phyloP scores from a whole-genome alignment of 2,329 filamentous ascomycete genomes.

The Diatrype stigma region DNA sequence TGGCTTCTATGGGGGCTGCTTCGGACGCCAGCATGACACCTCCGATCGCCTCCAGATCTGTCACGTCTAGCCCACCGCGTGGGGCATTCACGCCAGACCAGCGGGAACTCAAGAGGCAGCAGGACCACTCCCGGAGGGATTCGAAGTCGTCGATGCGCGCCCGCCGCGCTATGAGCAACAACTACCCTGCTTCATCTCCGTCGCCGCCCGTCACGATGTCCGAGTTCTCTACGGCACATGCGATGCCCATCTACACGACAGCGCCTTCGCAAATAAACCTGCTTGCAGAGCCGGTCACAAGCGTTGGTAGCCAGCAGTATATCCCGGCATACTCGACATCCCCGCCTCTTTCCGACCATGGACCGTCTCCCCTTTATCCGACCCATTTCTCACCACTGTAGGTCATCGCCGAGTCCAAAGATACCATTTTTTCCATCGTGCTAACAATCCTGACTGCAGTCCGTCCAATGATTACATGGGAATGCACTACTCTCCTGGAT shows the following conservation, averaged over 20 bases:
- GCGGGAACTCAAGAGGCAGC: slow-evolving; percentile 58
- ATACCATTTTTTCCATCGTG: not conserved
- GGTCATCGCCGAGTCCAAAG: slow-evolving; percentile 1
- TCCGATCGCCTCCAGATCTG: slow-evolving; percentile 45
- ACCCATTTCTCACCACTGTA: slow-evolving; percentile 26
- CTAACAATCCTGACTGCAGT: slow-evolving; percentile 21
- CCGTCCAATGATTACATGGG: slow-evolving; percentile 38
- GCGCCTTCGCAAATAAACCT: slow-evolving; percentile 47
- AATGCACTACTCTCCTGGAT: slow-evolving; percentile 39
- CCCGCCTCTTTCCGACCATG: slow-evolving; percentile 41
- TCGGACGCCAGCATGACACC: slow-evolving; percentile 51
- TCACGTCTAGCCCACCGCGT: slow-evolving; percentile 55
- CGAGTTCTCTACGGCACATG: slow-evolving; percentile 38
- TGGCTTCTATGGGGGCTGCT: slow-evolving; percentile 40
- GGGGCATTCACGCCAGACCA: slow-evolving; percentile 53
- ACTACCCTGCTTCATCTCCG: slow-evolving; percentile 26
- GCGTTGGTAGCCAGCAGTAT: slow-evolving; percentile 40
- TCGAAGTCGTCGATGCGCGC: slow-evolving; percentile 50
- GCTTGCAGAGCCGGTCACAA: slow-evolving; percentile 44
- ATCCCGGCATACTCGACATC: slow-evolving; percentile 45
- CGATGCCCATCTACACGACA: slow-evolving; percentile 48
- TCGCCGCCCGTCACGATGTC: slow-evolving; percentile 40
- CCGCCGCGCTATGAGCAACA: slow-evolving; percentile 46
- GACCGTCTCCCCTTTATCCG: slow-evolving; percentile 24
- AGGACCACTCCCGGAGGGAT: slow-evolving; percentile 55